Evolutionary conservation across 1,284 basidiomycete genomes (phyloP).

Genomic region (Tylopilus sp.): DNA sequence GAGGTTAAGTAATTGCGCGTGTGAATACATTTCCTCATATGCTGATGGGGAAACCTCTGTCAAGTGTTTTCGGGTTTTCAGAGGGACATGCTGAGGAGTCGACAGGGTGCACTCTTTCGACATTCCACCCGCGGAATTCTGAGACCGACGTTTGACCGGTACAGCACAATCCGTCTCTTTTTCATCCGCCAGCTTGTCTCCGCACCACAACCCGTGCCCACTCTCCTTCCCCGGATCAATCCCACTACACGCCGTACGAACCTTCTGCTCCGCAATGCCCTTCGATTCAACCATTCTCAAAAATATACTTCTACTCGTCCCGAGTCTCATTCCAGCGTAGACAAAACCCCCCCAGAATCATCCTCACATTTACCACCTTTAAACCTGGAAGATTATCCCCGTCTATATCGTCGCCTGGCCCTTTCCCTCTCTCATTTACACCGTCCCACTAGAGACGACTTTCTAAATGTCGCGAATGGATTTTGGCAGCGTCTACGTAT

Average conservation of each 20-base stretch:
- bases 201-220: slow-evolving; percentile 1
- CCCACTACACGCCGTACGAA: not conserved
- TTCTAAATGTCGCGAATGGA: slow-evolving; percentile 86
- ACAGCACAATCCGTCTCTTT: slow-evolving; percentile 61
- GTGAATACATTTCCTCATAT: no score
- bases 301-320: not conserved
- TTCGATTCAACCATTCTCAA: slow-evolving; percentile 31
- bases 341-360: slow-evolving; percentile 14
- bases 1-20: no score
- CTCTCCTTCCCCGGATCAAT: not conserved
- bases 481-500: slow-evolving; percentile 94
- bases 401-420: slow-evolving; percentile 78
- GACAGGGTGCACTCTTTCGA: no score
- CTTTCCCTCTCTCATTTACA: slow-evolving; percentile 82
- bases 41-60: no score
- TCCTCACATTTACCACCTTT: slow-evolving; percentile 40
- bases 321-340: slow-evolving; percentile 1
- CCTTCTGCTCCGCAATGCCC: not conserved
- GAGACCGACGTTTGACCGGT: no score
- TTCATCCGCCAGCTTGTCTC: slow-evolving; percentile 52
- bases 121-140: no score
- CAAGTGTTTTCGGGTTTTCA: no score
- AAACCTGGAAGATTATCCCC: slow-evolving; percentile 79
- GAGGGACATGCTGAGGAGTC: no score
- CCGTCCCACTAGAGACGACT: slow-evolving; percentile 88